Base-by-base conservation (phyloP, 306 rosid species). In the Dryas drummondii region DNA sequence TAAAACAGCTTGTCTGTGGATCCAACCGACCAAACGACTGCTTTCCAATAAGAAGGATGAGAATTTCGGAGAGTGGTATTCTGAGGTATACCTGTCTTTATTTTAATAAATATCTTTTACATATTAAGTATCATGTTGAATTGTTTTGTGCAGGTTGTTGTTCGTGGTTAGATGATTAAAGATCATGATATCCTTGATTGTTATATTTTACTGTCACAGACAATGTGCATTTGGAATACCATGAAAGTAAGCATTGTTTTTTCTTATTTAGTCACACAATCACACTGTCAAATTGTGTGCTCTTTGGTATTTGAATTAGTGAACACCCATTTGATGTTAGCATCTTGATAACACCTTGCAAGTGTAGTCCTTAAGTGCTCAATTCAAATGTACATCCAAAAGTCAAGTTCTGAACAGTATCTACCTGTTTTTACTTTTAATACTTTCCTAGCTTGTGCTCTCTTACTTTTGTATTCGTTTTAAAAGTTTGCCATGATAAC, bases 21-120 rank as follows among this genome's bases (percentile, higher is more conserved):
- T 22, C 22, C 22, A 22, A 22, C 22, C 22, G 22, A 22, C 22
- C 22, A 22, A 22, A 22, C 22, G 22, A 22, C 22, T 22, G 22
- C 85, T 96, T 56, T 76, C 94, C 41, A 66, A 92, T 80, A 70
- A 71, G 78, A 96, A 96, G 80, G 96, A 91, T 66, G 99, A 89
- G 0, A 96, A 92, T 79, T 96, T 96, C 40, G 97, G 98, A 75
- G 98, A 96, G 71, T 96, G 98, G 98, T 96, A 96, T 85, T 92
- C 98, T 4, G 98, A 96, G 99, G 99, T 96, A 40, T 15, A 2
- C 37, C 3, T 46, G 32, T 59, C 68, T 45, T 71, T 42, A 7
- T 48, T 44, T 12, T 72, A 5, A 12, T 13, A 2, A 17, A 7
- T 22, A 19, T 71, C 10, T 44, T 27, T 11, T 6, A 9, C 0